These are phyloP conservation scores for Digitaria exilis DNA, from an alignment of 202 grass and related monocot species.

Conservation along the genomic window DNA sequence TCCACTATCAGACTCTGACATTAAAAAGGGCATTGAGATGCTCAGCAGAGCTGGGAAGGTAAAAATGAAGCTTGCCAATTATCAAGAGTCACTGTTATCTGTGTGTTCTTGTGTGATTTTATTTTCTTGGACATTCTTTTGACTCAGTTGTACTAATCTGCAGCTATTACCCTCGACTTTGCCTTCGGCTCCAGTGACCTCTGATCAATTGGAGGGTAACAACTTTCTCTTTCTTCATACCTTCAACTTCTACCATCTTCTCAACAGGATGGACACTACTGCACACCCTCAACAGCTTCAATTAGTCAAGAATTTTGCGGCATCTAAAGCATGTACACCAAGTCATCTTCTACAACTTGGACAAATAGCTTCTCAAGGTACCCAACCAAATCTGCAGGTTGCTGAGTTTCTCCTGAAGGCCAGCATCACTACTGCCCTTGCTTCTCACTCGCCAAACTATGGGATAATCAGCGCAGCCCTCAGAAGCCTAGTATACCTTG, in stretches of 20 bases:
- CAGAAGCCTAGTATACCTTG: conserved; percentile 65
- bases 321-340: conserved; percentile 71
- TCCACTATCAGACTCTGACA: conserved; percentile 58
- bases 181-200: conserved; percentile 36
- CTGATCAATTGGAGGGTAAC: conserved; percentile 51
- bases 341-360: conserved; percentile 68
- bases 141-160: conserved; percentile 34
- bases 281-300: conserved; percentile 64
- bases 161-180: conserved; percentile 58
- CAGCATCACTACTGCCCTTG: conserved; percentile 61
- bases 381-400: conserved; percentile 57
- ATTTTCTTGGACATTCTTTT: conserved; percentile 31
- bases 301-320: conserved; percentile 72
- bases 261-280: conserved; percentile 51
- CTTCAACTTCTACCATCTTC: conserved; percentile 68
- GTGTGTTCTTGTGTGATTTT: conserved; percentile 24
- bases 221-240: conserved; percentile 62
- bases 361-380: conserved; percentile 55
- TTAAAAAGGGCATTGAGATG: conserved; percentile 87
- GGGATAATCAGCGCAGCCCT: conserved; percentile 61
- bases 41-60: conserved; percentile 92
- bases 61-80: conserved; percentile 43
- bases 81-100: conserved; percentile 30
- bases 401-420: conserved; percentile 78
- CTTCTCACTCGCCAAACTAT: conserved; percentile 74